A percentile compares a stretch with the other conserved stretches of the same genome.
phyloP scores from a whole-genome alignment of 306 rosid genomes.

The Pyrus bretschneideri region DNA sequence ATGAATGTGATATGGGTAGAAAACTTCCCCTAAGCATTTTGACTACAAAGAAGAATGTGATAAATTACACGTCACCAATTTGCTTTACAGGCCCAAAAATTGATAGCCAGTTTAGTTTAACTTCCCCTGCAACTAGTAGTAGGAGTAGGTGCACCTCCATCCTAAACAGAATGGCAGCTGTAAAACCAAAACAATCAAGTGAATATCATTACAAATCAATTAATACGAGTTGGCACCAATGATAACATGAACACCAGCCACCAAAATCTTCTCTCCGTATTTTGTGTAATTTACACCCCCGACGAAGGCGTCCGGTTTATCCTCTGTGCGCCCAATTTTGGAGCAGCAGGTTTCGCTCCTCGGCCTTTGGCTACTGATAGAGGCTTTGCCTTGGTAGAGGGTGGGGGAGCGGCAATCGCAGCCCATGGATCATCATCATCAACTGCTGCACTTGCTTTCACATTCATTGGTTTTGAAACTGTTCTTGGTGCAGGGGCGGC shows the following conservation, averaged over 20 bases:
- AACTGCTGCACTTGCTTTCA: slow-evolving; percentile 33
- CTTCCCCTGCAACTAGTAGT: neutral
- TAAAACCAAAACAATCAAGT: slow-evolving; percentile 1
- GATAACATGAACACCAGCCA: slow-evolving; percentile 3
- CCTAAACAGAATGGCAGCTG: neutral
- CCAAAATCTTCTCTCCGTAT: slow-evolving; percentile 15
- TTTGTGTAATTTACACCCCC: slow-evolving; percentile 42
- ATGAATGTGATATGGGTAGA: neutral
- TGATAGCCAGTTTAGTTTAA: slow-evolving; percentile 4
- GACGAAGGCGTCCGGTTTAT: slow-evolving; percentile 69
- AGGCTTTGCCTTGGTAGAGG: slow-evolving; percentile 78
- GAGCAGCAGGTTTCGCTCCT: slow-evolving; percentile 72
- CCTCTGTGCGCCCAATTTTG: slow-evolving; percentile 85
- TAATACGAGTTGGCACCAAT: neutral
- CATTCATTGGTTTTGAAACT: slow-evolving; percentile 46
- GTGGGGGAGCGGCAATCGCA: slow-evolving; percentile 93
- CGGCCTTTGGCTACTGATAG: slow-evolving; percentile 61
- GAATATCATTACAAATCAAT: slow-evolving; percentile 29
- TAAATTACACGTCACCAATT: slow-evolving; percentile 8
- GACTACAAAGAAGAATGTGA: slow-evolving; percentile 3
- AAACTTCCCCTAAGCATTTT: neutral
- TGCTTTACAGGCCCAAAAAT: slow-evolving; percentile 5
- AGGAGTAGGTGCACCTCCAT: too few relatives aligned
- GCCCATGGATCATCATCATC: slow-evolving; percentile 94
- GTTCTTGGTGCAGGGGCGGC: slow-evolving; percentile 89